These are phyloP conservation scores for Primulina huaijiensis DNA, from an alignment of 257 asterid genomes.

Conservation along the genomic window DNA sequence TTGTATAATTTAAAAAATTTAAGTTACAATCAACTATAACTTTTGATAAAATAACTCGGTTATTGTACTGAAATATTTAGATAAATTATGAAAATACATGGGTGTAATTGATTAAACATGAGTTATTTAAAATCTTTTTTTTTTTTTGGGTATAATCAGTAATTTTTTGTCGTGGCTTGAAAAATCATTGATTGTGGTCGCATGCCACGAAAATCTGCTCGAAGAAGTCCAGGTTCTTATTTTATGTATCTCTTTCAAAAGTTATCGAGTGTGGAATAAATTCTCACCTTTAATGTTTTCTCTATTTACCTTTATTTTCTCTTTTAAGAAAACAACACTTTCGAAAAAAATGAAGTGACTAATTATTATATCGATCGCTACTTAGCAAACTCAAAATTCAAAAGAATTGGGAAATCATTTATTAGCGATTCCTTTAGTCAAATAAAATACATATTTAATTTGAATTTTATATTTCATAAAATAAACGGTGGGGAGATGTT, in stretches of 20 bases:
- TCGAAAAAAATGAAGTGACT: not conserved
- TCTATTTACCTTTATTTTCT: not conserved
- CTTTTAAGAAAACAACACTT: not conserved
- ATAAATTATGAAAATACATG: too few relatives aligned
- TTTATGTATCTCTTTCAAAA: not conserved
- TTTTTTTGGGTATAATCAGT: too few relatives aligned
- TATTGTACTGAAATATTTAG: too few relatives aligned
- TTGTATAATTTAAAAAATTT: too few relatives aligned
- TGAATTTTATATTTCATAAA: not conserved
- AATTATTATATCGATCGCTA: not conserved
- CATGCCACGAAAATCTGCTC: not conserved
- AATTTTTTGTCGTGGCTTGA: too few relatives aligned
- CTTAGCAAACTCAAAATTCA: not conserved
- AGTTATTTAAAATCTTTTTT: too few relatives aligned
- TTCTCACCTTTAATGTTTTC: not conserved
- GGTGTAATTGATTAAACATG: too few relatives aligned
- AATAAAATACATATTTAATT: too few relatives aligned
- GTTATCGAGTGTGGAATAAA: not conserved
- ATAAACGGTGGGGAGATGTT: conserved; percentile 31
- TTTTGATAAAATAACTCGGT: too few relatives aligned
- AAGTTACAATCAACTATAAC: too few relatives aligned
- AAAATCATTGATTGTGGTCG: not conserved
- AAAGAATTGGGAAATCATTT: too few relatives aligned
- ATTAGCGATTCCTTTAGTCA: too few relatives aligned
- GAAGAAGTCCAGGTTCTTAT: not conserved